phyloP scores from a whole-genome alignment of 164 flowering plant genomes.

The Cinnamomum chago region DNA sequence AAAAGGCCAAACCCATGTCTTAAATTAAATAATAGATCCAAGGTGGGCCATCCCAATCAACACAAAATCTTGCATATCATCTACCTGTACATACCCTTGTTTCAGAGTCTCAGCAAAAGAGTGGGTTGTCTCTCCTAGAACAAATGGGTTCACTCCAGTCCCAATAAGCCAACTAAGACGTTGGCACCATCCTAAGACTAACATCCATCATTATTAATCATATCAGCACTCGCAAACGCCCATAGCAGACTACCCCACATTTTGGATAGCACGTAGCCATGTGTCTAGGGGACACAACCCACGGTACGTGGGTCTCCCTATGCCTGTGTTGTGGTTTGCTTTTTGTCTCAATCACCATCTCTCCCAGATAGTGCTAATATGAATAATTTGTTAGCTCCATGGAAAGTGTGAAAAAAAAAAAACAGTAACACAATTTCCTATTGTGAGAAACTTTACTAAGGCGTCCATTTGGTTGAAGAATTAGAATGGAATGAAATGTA shows the following conservation, averaged over 20 bases:
- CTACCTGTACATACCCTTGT: neutral
- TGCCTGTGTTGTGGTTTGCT: neutral
- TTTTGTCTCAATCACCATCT: too few relatives aligned
- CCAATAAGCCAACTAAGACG: neutral
- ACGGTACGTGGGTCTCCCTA: neutral
- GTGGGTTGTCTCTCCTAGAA: too few relatives aligned
- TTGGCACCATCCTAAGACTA: neutral
- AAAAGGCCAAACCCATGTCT: neutral
- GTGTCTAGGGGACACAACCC: neutral
- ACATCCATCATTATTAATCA: neutral
- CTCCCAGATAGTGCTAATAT: too few relatives aligned
- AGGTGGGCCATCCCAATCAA: conserved; percentile 1
- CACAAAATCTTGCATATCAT: neutral
- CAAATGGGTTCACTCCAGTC: too few relatives aligned
- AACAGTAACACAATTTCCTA: too few relatives aligned
- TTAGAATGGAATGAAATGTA: too few relatives aligned
- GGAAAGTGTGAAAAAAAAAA: too few relatives aligned
- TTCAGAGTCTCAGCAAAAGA: too few relatives aligned
- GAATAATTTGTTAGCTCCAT: too few relatives aligned
- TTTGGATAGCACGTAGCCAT: neutral
- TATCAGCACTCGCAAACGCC: too few relatives aligned
- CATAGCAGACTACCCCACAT: neutral
- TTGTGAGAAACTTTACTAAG: too few relatives aligned
- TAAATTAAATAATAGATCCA: neutral
- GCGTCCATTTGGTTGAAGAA: too few relatives aligned